Base-by-base conservation (phyloP, 768 basidiomycete genomes). In the Galerina marginata region DNA sequence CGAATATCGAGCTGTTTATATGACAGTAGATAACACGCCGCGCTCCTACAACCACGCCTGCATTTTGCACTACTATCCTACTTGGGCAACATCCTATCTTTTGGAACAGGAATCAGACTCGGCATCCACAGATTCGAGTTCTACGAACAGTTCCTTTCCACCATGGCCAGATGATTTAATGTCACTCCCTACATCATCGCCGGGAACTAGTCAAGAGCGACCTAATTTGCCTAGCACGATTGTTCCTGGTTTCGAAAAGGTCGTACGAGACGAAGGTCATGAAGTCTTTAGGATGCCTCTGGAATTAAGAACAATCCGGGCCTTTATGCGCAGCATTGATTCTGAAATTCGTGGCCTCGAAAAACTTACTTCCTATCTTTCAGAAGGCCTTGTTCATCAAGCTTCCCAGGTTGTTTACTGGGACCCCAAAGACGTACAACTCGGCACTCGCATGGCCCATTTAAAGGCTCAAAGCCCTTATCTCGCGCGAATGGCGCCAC, bases 201-300 rank as follows among this genome's bases (percentile, higher is more conserved):
- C 10, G 11, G 15, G 11, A 26, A 46, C 44, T 44, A 10, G 6
- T n/a, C 25, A 16, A 55, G n/a, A 55, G 20, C 48, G 14, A 51
- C 26, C 7, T 36, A 40, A 15, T 16, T 26, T 56, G 23, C 52
- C 57, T 9, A 63, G 62, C 53, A 56, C 42, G 4, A 44, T 59
- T 16, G 4, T 63, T 15, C 62, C 62, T 9, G 57, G 57, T 2
- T 33, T 63, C 9, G 52, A 63, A 9, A 47, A 56, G 29, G 15
- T 63, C 23, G 49, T 49, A 11, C 23, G 9, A 7, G 45, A 56
- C 29, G 48, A 54, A 11, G 25, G 14, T 10, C 38, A 55, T 20
- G 52, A 54, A 39, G 10, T 59, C 20, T 63, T 59, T 33, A 53
- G 44, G n/a, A 62, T 63, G 57, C 62, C 62, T 16, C 29, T 63